phyloP scores from a whole-genome alignment of 2,329 filamentous ascomycete species.

The Alternaria ventricosa region DNA sequence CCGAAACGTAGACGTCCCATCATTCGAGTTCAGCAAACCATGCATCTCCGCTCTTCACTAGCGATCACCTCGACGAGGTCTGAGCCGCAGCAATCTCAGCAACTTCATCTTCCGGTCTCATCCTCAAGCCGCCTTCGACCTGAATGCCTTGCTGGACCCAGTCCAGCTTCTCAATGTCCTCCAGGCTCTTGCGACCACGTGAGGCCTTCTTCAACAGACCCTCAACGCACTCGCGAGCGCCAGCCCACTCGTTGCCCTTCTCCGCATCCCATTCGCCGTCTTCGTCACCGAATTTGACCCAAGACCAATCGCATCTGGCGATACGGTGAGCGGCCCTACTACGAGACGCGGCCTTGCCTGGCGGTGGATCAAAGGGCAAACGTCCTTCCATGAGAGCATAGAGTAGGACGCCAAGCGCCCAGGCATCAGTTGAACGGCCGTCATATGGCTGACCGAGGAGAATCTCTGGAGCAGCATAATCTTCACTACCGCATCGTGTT shows the following conservation, averaged over 20 bases:
- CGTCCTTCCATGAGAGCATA: slow-evolving; percentile 94
- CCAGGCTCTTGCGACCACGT: slow-evolving; percentile 74
- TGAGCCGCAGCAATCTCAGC: slow-evolving; percentile 19
- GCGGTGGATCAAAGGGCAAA: slow-evolving; percentile 88
- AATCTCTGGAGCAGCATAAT: slow-evolving; percentile 96
- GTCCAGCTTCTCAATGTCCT: slow-evolving; percentile 71
- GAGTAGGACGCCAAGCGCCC: slow-evolving; percentile 91
- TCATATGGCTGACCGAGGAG: slow-evolving; percentile 95
- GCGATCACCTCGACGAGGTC: slow-evolving; percentile 32
- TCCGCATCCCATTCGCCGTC: slow-evolving; percentile 85
- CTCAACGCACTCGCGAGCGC: slow-evolving; percentile 82
- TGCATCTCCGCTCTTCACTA: slow-evolving; percentile 29
- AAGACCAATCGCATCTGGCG: slow-evolving; percentile 92
- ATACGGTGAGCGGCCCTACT: slow-evolving; percentile 90
- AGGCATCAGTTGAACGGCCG: slow-evolving; percentile 88
- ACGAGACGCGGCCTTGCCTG: slow-evolving; percentile 76
- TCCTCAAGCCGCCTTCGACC: slow-evolving; percentile 65
- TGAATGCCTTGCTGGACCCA: slow-evolving; percentile 81
- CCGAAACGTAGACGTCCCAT: not conserved
- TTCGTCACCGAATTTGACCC: slow-evolving; percentile 83
- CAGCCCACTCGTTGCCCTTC: slow-evolving; percentile 70
- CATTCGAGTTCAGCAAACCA: not conserved
- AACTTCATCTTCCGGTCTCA: slow-evolving; percentile 58
- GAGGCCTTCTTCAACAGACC: slow-evolving; percentile 82
- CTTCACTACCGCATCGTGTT: slow-evolving; percentile 92